Conservation (phyloP, 2,329 filamentous ascomycete species). For the Chrysoporthe puriensis region DNA sequence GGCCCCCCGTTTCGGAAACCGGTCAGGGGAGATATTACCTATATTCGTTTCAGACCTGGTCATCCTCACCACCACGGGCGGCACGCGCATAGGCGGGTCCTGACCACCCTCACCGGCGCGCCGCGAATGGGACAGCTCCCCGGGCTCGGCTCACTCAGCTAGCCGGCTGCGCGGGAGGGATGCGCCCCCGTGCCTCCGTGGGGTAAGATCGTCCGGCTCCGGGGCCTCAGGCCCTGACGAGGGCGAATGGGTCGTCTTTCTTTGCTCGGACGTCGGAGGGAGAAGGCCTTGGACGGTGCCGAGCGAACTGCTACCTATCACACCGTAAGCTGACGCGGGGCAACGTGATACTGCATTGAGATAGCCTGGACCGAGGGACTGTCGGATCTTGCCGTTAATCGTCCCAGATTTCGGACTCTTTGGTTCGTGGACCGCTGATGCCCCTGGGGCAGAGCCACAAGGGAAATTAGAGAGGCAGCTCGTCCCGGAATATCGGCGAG, state of each 20-base stretch:
- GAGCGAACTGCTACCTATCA: too few species aligned
- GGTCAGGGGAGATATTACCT: constrained; percentile 4
- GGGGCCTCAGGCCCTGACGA: neutral
- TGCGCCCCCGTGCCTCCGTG: neutral
- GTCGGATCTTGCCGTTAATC: neutral
- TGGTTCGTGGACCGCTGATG: too few species aligned
- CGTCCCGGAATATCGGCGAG: neutral
- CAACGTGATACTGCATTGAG: too few species aligned
- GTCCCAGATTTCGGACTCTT: neutral
- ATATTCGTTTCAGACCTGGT: constrained; percentile 7
- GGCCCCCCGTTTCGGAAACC: constrained; percentile 2
- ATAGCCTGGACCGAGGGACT: too few species aligned
- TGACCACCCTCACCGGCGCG: constrained; percentile 7
- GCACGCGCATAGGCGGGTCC: neutral
- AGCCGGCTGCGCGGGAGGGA: neutral
- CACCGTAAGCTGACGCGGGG: too few species aligned
- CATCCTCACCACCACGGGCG: neutral
- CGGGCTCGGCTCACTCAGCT: constrained; percentile 7
- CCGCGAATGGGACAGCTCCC: constrained; percentile 10
- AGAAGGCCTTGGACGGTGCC: too few species aligned
- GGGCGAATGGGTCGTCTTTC: too few species aligned
- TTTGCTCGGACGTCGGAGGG: too few species aligned
- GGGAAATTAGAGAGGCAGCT: neutral
- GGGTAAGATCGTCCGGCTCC: neutral
- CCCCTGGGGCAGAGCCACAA: too few species aligned